Base-by-base conservation (phyloP, 148 eudicot species). In the Cornus florida region DNA sequence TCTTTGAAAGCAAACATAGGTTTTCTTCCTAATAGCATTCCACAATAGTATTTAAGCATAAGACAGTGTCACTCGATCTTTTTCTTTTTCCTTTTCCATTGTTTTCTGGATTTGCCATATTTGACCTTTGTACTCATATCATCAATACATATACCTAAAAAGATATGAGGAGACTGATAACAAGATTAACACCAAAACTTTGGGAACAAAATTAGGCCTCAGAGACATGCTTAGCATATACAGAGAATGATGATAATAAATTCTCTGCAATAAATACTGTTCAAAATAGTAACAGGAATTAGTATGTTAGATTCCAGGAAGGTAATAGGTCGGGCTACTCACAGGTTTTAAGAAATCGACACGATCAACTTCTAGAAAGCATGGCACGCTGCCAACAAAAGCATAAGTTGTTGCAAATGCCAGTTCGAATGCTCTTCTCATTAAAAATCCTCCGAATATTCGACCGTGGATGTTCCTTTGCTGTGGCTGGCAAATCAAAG, bases 261-360 rank as follows among this genome's bases (percentile, higher is more conserved):
- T 72, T 20, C 16, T 22, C 72, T 48, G 4, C 32, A 33, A 9
- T 23, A 53, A 73, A 9, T 41, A 35, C 19, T 10, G 71, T 69
- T 50, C 20, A 46, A 32, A 35, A 23, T 3, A 43, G 64, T 50
- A 28, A 69, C 71, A 33, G 60, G 33, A 62, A 71, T 6, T 64
- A 13, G 12, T 2, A 57, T 32, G n/a, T 8, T 31, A 28, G 16
- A 77, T 24, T 67, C 24, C 67, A 43, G 41, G 41, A 71, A 3
- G 32, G 28, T 22, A 62, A 2, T 53, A 77, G 71, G 33, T 50
- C 4, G 48, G 62, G 46, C 50, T 48, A 89, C 98, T 91, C 84
- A 94, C 98, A 32, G 98, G 98, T 81, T 83, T 94, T 74, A 94
- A 89, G 82, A 94, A 94, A 86, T 94, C 97, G 48, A 94, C 98